Percentiles rank a stretch among this genome's conserved stretches.
Evolutionary conservation across 2,329 filamentous ascomycete genomes (phyloP).

Genomic region (Hymenoscyphus fraxineus): DNA sequence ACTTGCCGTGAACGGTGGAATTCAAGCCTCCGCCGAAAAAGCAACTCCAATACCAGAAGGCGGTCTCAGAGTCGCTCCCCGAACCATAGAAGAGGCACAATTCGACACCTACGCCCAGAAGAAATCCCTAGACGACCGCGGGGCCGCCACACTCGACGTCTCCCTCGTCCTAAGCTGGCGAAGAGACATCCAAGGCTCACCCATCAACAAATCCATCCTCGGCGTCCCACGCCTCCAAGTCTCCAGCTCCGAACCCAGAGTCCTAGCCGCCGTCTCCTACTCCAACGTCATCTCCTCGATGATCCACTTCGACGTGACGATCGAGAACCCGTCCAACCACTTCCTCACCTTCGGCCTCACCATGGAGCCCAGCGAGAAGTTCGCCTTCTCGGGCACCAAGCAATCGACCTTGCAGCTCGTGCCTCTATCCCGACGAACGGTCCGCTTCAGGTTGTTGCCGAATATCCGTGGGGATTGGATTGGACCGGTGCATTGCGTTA

Average conservation of each 20-base stretch:
- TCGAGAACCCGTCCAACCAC: constrained; percentile 93
- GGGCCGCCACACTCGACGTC: constrained; percentile 69
- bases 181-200: constrained; percentile 40
- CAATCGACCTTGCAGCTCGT: constrained; percentile 74
- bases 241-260: constrained; percentile 80
- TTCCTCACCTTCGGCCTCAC: constrained; percentile 88
- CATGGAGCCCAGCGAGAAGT: constrained; percentile 90
- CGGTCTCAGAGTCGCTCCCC: constrained; percentile 54
- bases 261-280: constrained; percentile 55
- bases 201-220: constrained; percentile 62
- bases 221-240: constrained; percentile 77
- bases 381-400: constrained; percentile 90
- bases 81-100: constrained; percentile 65
- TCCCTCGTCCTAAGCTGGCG: constrained; percentile 75
- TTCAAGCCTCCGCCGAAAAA: constrained; percentile 51
- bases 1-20: constrained; percentile 57
- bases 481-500: constrained; percentile 62
- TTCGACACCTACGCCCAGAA: constrained; percentile 77
- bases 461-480: constrained; percentile 65
- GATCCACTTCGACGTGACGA: constrained; percentile 57
- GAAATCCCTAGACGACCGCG: constrained; percentile 73
- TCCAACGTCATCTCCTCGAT: constrained; percentile 33
- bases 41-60: constrained; percentile 36
- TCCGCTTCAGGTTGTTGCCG: constrained; percentile 73
- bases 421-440: constrained; percentile 70